Percentiles rank a stretch among this genome's conserved stretches.
phyloP scores from a whole-genome alignment of 106 monocot genomes.

The Alisma plantagoaquatica region DNA sequence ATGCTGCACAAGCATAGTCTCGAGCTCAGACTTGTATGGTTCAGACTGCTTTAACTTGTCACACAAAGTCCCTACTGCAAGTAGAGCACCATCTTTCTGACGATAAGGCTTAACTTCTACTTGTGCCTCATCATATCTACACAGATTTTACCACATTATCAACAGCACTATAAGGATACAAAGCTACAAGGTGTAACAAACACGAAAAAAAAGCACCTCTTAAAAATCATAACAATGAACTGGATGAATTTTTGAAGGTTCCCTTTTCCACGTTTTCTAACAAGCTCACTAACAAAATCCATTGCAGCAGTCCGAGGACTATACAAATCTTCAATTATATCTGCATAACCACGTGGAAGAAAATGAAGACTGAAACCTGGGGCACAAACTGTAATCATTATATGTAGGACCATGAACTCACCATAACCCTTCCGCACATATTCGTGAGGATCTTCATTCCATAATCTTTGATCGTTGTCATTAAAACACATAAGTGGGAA shows the following conservation, averaged over 20 bases:
- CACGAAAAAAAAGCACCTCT: slow-evolving; percentile 28
- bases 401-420: slow-evolving; percentile 10
- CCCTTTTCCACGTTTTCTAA: slow-evolving; percentile 84
- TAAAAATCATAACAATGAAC: slow-evolving; percentile 82
- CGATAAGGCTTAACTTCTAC: slow-evolving; percentile 69
- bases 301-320: slow-evolving; percentile 97
- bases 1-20: slow-evolving; percentile 90
- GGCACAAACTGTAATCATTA: background rate
- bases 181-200: background rate
- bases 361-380: background rate
- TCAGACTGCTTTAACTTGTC: slow-evolving; percentile 95
- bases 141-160: too few species aligned
- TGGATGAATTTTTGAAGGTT: slow-evolving; percentile 86
- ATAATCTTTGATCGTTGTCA: slow-evolving; percentile 82
- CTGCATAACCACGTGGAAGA: slow-evolving; percentile 42
- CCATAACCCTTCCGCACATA: slow-evolving; percentile 99
- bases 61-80: slow-evolving; percentile 92
- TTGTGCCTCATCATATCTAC: slow-evolving; percentile 74
- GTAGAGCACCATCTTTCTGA: slow-evolving; percentile 98
- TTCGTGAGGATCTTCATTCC: slow-evolving; percentile 99
- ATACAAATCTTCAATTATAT: slow-evolving; percentile 97
- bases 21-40: slow-evolving; percentile 88
- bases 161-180: too few species aligned
- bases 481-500: slow-evolving; percentile 98
- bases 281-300: slow-evolving; percentile 97